Evolutionary conservation across 805 yeast genomes (phyloP), one percentile per base, ranked within the genome.

Genomic region (Zygoascus flipseniorum): DNA sequence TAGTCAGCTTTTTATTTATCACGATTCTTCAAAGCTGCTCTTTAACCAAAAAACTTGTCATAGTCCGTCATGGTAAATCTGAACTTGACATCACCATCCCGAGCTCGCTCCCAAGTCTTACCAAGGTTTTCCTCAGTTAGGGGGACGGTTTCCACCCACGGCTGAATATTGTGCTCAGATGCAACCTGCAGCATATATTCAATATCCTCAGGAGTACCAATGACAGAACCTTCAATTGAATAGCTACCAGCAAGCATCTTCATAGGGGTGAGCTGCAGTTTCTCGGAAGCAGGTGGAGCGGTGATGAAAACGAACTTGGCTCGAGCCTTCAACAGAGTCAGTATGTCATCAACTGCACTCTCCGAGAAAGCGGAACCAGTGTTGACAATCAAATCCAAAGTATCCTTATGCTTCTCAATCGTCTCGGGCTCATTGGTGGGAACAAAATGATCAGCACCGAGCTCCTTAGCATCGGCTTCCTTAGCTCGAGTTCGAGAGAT

Each of bases 301-400:
- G 82, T 69, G 16, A 92, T 87, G 62, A 83, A 72, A 52, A 92
- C 90, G 53, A 82, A 89, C 35, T 83, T 73, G 51, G 81, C 74
- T 64, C 82, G 77, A 51, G 73, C 71, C 52, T 83, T 82, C 62
- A 77, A 77, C 42, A 83, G 79, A 62, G 74, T 81, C 66, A 86
- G 72, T 5, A 35, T 35, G 13, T 35, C 39, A n/a, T 35, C 39
- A 35, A 35, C 39, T 11, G 39, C 39, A 35, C 39, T 35, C 5
- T 35, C 39, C 4, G 16, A 11, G 16, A 35, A 35, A 2, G 39
- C 4, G 69, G 54, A 83, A 63, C 56, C 76, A 53, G 79, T 75
- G 35, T 81, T 82, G 57, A 82, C 66, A 43, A 82, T 71, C 53
- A 81, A 62, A 60, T 82, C 85, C 48, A 82, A 71, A 52, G 66